Conservation (phyloP, 163 green algal genomes). For the Coccomyxa subellipsoidea region DNA sequence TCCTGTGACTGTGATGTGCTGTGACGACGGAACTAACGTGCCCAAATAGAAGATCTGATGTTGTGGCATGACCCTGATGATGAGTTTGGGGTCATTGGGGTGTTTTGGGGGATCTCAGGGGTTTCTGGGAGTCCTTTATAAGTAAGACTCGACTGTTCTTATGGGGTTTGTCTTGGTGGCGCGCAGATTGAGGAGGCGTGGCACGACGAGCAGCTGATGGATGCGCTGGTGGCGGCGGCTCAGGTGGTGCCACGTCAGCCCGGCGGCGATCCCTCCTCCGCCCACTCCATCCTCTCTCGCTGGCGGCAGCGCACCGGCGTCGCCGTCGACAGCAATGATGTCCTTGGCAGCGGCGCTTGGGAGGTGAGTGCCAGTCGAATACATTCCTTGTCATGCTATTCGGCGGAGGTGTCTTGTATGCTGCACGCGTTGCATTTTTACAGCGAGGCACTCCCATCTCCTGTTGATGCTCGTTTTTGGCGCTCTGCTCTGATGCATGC, state of each 20-base stretch:
- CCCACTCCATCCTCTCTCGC: not conserved
- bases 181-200: not conserved
- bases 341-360: not conserved
- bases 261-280: not conserved
- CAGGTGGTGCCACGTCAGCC: not conserved
- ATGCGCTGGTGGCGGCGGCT: not conserved
- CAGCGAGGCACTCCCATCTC: too few relatives aligned
- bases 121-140: not conserved
- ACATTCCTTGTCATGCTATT: too few relatives aligned
- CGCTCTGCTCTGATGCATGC: too few relatives aligned
- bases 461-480: too few relatives aligned
- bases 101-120: too few relatives aligned
- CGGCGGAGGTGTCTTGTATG: too few relatives aligned
- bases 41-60: not conserved
- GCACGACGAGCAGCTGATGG: slow-evolving; percentile 9
- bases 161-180: not conserved
- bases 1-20: too few relatives aligned
- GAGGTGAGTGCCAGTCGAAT: not conserved
- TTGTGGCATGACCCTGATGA: not conserved
- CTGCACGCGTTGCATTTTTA: too few relatives aligned
- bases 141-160: not conserved
- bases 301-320: not conserved
- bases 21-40: too few relatives aligned
- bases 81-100: not conserved
- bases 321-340: not conserved